Evolutionary conservation across 352 stramenopile genomes (phyloP), one percentile per base, ranked within the genome.

Genomic region (Phytophthora pluvialis): DNA sequence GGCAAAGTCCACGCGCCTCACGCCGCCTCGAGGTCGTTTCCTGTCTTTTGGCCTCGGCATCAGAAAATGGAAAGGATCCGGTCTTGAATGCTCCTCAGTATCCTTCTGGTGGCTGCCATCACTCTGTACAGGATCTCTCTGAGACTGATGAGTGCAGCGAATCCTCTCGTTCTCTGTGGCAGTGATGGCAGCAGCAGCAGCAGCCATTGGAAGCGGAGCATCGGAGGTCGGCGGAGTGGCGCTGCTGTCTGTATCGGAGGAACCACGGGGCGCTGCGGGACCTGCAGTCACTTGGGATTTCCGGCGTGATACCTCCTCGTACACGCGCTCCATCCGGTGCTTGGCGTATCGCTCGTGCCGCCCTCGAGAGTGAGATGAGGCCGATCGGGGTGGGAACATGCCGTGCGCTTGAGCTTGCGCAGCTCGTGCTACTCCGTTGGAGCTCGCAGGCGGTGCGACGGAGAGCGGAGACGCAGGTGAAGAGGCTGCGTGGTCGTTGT

Each of bases 321-420:
- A 88, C 25, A 88, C 78, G 29, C 71, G 73, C 48, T 84, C 70
- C 78, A 88, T 88, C 18, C 78, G 73, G 44, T 75, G 60, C 46
- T 79, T 74, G 9, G 70, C 61, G 42, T 83, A 67, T 29, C 29
- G 64, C 11, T 64, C 50, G 21, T 66, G 21, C 7, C 47, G 60
- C 11, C 47, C 26, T 40, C 32, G 43, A 60, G 39, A 28, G 33
- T 43, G 47, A 31, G 57, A 48, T 21, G 48, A 61, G n/a, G 52
- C 21, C 31, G 52, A 44, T 61, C 40, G 28, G 9, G 59, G 25
- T 45, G 60, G 51, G 21, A 58, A 36, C n/a, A 42, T 16, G 39
- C 28, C 42, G 9, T 25, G 5, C 4, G 29, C 26, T 45, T 47
- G 46, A 43, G 58, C 47, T 63, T 56, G 39, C 15, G 48, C 47